Conservation (phyloP, 768 basidiomycete genomes). For the Phanerochaete sordida region DNA sequence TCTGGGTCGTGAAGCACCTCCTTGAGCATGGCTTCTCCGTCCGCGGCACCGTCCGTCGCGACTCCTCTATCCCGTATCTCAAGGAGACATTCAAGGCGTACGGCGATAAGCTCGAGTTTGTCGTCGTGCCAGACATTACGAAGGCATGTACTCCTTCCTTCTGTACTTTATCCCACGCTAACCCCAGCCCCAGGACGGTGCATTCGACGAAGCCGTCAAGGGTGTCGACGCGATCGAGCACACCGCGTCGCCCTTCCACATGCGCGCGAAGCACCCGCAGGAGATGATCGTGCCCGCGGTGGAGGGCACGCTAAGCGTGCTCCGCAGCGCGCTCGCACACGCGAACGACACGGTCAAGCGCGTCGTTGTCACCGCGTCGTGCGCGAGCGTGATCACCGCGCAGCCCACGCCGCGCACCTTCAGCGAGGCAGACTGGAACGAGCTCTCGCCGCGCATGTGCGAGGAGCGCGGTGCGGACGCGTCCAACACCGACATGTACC, state of each 20-base stretch:
- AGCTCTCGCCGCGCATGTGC: slow-evolving; percentile 23
- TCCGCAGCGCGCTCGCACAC: slow-evolving; percentile 31
- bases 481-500: slow-evolving; percentile 40
- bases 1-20: slow-evolving; percentile 49
- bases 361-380: slow-evolving; percentile 66
- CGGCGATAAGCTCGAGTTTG: slow-evolving; percentile 54
- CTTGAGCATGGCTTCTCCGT: slow-evolving; percentile 59
- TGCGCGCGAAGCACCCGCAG: slow-evolving; percentile 18
- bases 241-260: slow-evolving; percentile 18
- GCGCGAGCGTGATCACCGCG: slow-evolving; percentile 41
- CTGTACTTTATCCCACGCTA: background rate
- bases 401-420: slow-evolving; percentile 24
- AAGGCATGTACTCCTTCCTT: slow-evolving; percentile 28
- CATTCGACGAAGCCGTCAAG: slow-evolving; percentile 22
- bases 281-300: slow-evolving; percentile 41
- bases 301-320: slow-evolving; percentile 36
- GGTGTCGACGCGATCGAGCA: slow-evolving; percentile 22
- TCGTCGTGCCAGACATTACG: slow-evolving; percentile 64
- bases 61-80: slow-evolving; percentile 52
- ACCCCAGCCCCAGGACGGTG: slow-evolving; percentile 10
- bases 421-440: slow-evolving; percentile 47
- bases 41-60: slow-evolving; percentile 60
- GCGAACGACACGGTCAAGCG: slow-evolving; percentile 51
- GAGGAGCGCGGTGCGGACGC: slow-evolving; percentile 28
- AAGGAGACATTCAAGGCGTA: slow-evolving; percentile 45